These are phyloP conservation scores for Venustampulla echinocandica DNA, from an alignment of 495 filamentous ascomycete genomes.

Conservation along the genomic window DNA sequence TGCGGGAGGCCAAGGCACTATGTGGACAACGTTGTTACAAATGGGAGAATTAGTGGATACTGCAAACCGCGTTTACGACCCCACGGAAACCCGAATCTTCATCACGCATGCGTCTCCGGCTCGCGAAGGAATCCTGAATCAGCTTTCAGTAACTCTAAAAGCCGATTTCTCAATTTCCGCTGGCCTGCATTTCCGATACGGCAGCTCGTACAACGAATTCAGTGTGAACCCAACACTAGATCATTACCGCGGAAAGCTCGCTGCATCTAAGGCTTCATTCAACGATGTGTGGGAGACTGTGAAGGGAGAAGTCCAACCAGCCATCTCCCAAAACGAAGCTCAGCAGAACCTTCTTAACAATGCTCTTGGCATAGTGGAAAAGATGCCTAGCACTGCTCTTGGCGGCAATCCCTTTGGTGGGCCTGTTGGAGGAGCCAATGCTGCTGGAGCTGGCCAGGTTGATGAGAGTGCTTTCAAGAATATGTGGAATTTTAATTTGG, in stretches of 20 bases:
- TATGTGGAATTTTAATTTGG: constrained; percentile 99
- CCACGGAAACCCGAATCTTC: constrained; percentile 95
- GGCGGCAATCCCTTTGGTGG: constrained; percentile 96
- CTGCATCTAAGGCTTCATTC: constrained; percentile 97
- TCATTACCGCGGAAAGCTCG: constrained; percentile 97
- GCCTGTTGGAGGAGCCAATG: constrained; percentile 58
- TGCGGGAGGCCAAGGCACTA: constrained; percentile 95
- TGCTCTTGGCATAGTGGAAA: constrained; percentile 80
- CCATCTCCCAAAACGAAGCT: constrained; percentile 82
- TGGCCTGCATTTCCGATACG: constrained; percentile 96
- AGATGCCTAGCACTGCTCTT: constrained; percentile 91
- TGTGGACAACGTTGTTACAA: constrained; percentile 98
- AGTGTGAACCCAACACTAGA: constrained; percentile 97
- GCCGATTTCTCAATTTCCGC: constrained; percentile 98
- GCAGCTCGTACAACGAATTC: constrained; percentile 99
- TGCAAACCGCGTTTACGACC: constrained; percentile 95
- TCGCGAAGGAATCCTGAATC: constrained; percentile 93
- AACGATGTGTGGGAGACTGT: constrained; percentile 99
- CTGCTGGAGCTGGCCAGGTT: constrained; percentile 70
- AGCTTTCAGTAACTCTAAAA: constrained; percentile 95
- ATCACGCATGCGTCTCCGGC: constrained; percentile 96
- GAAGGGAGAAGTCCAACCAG: constrained; percentile 85
- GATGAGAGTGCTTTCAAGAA: constrained; percentile 99
- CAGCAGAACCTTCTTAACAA: constrained; percentile 87
- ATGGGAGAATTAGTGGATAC: constrained; percentile 99